These are phyloP conservation scores for Lithospermum erythrorhizon DNA, from an alignment of 257 asterid species.

Conservation along the genomic window DNA sequence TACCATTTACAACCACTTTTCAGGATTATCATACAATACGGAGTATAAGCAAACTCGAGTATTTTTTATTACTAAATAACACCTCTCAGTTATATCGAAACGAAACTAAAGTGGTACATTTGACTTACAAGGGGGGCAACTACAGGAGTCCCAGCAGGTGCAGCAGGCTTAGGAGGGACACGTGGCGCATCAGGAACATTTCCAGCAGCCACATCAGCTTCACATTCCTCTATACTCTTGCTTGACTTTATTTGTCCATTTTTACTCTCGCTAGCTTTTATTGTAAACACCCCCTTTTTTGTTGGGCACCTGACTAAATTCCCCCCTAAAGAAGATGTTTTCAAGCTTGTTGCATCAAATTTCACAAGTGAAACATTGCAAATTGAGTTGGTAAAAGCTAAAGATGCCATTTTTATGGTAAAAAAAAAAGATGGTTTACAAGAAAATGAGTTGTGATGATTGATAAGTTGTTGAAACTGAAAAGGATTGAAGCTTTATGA, in stretches of 20 bases:
- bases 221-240: constrained; percentile 60
- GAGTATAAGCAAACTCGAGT: too few relatives aligned
- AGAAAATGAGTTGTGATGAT: too few relatives aligned
- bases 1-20: too few relatives aligned
- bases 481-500: too few relatives aligned
- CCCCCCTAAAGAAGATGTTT: constrained; percentile 20
- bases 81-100: too few relatives aligned
- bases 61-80: too few relatives aligned
- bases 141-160: constrained; percentile 72
- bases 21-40: too few relatives aligned
- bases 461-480: too few relatives aligned
- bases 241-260: not conserved
- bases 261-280: constrained; percentile 38
- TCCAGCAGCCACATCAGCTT: constrained; percentile 84
- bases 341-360: constrained; percentile 29
- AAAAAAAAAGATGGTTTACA: too few relatives aligned
- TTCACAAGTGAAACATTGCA: constrained; percentile 21
- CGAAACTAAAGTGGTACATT: too few relatives aligned
- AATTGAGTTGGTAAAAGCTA: constrained; percentile 12
- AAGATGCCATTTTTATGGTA: not conserved
- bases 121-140: constrained; percentile 52
- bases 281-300: constrained; percentile 11
- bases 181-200: constrained; percentile 85
- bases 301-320: constrained; percentile 11
- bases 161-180: constrained; percentile 51